Conservation (phyloP, 441 rosid species). For the Kokia cookei region DNA sequence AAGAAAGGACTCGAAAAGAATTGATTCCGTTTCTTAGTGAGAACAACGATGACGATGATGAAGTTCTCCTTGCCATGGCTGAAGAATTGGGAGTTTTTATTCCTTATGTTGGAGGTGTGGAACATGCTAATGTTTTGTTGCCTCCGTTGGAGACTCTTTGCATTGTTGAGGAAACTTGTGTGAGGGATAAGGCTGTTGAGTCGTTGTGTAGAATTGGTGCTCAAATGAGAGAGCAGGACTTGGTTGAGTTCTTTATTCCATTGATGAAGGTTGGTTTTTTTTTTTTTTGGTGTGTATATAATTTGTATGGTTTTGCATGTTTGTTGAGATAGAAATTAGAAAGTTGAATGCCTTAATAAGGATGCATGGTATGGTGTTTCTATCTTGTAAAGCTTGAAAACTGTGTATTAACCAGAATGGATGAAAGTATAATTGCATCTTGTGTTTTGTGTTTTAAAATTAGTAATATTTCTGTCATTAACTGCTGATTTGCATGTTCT, state of each 20-base stretch:
- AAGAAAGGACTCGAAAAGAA: conserved; percentile 88
- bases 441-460: background rate
- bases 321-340: background rate
- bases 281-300: background rate
- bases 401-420: background rate
- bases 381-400: background rate
- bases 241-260: conserved; percentile 71
- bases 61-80: conserved; percentile 96
- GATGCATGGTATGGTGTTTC: background rate
- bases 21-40: conserved; percentile 84
- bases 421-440: background rate
- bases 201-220: conserved; percentile 81
- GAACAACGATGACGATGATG: conserved; percentile 94
- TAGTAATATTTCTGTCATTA: background rate
- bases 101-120: conserved; percentile 91
- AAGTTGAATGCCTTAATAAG: background rate
- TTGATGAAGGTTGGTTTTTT: conserved; percentile 61
- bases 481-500: background rate
- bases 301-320: background rate
- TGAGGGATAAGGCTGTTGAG: conserved; percentile 84
- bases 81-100: conserved; percentile 89
- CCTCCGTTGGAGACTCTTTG: conserved; percentile 82
- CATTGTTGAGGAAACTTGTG: conserved; percentile 87
- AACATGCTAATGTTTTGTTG: conserved; percentile 70
- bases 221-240: conserved; percentile 79